A percentile compares a stretch with the other conserved stretches of the same genome.
phyloP scores from a whole-genome alignment of 2,329 filamentous ascomycete genomes.

The Rasamsonia emersonii region DNA sequence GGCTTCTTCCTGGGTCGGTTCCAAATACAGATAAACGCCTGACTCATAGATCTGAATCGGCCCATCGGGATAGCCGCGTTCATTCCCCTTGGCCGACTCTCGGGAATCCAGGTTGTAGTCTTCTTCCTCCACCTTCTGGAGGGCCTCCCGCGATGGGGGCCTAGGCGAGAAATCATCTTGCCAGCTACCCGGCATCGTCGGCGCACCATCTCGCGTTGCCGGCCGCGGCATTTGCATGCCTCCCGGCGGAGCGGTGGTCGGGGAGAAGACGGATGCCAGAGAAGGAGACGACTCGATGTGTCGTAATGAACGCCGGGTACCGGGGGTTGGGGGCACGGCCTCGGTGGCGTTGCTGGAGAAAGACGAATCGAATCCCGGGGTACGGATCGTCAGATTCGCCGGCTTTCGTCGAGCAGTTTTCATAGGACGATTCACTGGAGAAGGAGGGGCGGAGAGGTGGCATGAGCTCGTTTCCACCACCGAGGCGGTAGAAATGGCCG shows the following conservation, averaged over 20 bases:
- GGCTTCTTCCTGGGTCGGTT: constrained; percentile 53
- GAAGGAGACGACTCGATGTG: constrained; percentile 57
- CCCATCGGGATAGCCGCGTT: constrained; percentile 55
- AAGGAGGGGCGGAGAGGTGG: constrained; percentile 44
- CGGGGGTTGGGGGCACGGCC: constrained; percentile 50
- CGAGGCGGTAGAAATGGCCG: constrained; percentile 41
- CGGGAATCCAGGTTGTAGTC: constrained; percentile 38
- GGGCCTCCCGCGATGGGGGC: constrained; percentile 15
- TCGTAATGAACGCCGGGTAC: constrained; percentile 41
- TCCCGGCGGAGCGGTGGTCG: constrained; percentile 39
- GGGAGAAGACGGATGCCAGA: constrained; percentile 45
- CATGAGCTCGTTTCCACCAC: constrained; percentile 34
- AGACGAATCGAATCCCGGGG: constrained; percentile 42
- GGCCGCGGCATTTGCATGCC: constrained; percentile 44
- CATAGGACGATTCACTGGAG: constrained; percentile 49
- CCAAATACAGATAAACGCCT: constrained; percentile 53
- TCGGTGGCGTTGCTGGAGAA: constrained; percentile 41
- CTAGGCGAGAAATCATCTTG: constrained; percentile 21
- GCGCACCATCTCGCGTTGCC: constrained; percentile 22
- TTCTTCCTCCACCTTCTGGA: constrained; percentile 44
- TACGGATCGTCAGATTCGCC: constrained; percentile 52
- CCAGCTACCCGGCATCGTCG: constrained; percentile 18
- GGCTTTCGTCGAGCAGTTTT: constrained; percentile 48
- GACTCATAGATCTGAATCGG: constrained; percentile 57
- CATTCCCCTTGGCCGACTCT: constrained; percentile 53